A percentile compares a stretch with the other conserved stretches of the same genome.
Conservation (phyloP, 768 basidiomycete species). For the Calvatia gigantea region DNA sequence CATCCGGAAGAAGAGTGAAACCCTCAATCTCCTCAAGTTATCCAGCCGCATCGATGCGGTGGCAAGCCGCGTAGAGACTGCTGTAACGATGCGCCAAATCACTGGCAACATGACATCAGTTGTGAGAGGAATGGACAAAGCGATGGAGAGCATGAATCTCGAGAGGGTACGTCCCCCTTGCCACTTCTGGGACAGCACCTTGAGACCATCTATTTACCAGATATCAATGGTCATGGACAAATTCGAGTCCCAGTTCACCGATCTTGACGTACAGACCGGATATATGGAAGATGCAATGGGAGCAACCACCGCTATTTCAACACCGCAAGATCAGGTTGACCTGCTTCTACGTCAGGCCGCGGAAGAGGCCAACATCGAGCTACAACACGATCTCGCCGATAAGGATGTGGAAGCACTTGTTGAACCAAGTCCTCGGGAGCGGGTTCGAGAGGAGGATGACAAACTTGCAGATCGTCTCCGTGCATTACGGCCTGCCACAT, state of each 20-base stretch:
- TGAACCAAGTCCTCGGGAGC: constrained; percentile 46
- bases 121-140: constrained; percentile 97
- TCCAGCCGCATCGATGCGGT: constrained; percentile 95
- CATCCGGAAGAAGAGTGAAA: constrained; percentile 96
- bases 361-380: constrained; percentile 94
- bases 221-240: constrained; percentile 99
- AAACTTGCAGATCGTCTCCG: constrained; percentile 84
- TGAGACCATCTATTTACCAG: constrained; percentile 34
- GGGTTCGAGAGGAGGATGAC: constrained; percentile 70
- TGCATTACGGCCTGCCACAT: constrained; percentile 80
- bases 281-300: constrained; percentile 99
- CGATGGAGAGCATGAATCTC: constrained; percentile 99
- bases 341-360: constrained; percentile 88
- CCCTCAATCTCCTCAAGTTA: constrained; percentile 85
- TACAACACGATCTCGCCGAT: constrained; percentile 83
- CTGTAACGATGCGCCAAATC: constrained; percentile 95
- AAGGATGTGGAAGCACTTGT: constrained; percentile 59
- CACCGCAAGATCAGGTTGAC: constrained; percentile 97
- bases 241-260: constrained; percentile 94
- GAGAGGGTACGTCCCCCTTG: constrained; percentile 59
- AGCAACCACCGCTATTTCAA: constrained; percentile 86
- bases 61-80: constrained; percentile 94
- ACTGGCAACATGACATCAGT: constrained; percentile 97
- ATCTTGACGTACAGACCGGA: constrained; percentile 95
- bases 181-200: not conserved